phyloP scores from a whole-genome alignment of 306 rosid genomes.

The Corylus americana region DNA sequence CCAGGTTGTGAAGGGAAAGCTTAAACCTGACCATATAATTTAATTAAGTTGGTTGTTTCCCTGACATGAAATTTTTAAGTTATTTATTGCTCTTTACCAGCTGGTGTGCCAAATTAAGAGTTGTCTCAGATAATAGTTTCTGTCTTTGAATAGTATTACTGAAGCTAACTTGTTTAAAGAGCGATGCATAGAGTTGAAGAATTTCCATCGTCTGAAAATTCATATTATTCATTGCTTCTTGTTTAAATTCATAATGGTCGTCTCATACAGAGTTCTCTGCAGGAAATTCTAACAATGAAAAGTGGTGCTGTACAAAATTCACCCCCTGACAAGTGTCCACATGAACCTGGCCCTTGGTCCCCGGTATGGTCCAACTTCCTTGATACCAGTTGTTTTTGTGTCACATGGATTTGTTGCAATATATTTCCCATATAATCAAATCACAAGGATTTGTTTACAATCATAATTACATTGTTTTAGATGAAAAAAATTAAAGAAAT shows the following conservation, averaged over 20 bases:
- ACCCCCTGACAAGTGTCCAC: slow-evolving; percentile 78
- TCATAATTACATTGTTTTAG: not conserved
- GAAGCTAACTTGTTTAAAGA: not conserved
- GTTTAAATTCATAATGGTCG: not conserved
- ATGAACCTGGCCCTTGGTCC: slow-evolving; percentile 86
- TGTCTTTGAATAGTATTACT: not conserved
- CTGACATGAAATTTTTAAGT: not conserved
- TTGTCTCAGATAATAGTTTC: not conserved
- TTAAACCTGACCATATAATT: not conserved
- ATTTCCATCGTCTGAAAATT: not conserved
- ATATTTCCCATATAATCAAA: too few species aligned
- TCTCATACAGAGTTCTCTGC: slow-evolving; percentile 34
- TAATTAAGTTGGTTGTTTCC: not conserved
- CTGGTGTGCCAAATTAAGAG: not conserved
- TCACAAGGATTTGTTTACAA: too few species aligned
- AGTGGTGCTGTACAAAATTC: slow-evolving; percentile 91
- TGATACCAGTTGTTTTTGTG: not conserved
- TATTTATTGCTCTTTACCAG: not conserved
- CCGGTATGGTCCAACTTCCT: slow-evolving; percentile 59
- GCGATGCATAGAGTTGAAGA: not conserved
- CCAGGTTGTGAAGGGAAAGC: not conserved
- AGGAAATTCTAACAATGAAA: slow-evolving; percentile 80
- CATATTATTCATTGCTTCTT: not conserved
- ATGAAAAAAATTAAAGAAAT: not conserved
- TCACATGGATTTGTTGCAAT: not conserved